Evolutionary conservation across 2,329 filamentous ascomycete species (phyloP).

Genomic region (Xylariomycetidae sp.): DNA sequence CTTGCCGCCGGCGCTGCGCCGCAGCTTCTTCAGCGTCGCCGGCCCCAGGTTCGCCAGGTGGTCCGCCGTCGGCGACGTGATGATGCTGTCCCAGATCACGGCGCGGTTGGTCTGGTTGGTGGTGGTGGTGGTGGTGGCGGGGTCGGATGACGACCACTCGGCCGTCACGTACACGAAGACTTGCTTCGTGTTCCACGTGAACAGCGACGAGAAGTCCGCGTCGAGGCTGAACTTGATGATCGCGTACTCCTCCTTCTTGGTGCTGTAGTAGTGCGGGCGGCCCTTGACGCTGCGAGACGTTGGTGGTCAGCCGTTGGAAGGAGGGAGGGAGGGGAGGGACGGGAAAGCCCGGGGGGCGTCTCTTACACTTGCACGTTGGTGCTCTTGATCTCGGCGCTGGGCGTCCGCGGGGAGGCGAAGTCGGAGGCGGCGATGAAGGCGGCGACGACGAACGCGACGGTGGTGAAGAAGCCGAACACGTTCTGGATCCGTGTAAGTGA

Average conservation of each 20-base stretch:
- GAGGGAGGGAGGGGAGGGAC: not conserved
- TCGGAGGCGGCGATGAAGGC: slow-evolving; percentile 76
- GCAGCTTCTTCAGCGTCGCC: slow-evolving; percentile 55
- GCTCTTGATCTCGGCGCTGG: slow-evolving; percentile 57
- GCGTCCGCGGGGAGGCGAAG: slow-evolving; percentile 62
- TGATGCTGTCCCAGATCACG: slow-evolving; percentile 94
- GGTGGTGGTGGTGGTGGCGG: slow-evolving; percentile 20
- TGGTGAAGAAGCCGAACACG: slow-evolving; percentile 97
- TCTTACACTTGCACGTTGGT: slow-evolving; percentile 79
- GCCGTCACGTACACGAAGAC: slow-evolving; percentile 95
- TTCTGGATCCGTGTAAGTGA: slow-evolving; percentile 79
- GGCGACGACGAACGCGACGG: slow-evolving; percentile 77
- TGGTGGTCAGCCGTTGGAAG: slow-evolving; percentile 2
- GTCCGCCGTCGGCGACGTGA: slow-evolving; percentile 65
- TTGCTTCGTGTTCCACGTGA: slow-evolving; percentile 99
- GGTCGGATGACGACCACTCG: slow-evolving; percentile 47
- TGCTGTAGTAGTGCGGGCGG: slow-evolving; percentile 90
- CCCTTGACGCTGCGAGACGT: slow-evolving; percentile 64
- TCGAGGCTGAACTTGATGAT: slow-evolving; percentile 90
- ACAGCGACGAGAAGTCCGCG: slow-evolving; percentile 83
- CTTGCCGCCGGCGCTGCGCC: slow-evolving; percentile 53
- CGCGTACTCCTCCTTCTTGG: slow-evolving; percentile 92
- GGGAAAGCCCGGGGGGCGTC: not conserved
- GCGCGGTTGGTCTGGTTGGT: slow-evolving; percentile 55
- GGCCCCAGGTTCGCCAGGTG: slow-evolving; percentile 56